Evolutionary conservation across 768 basidiomycete genomes (phyloP).

Genomic region (Leccinum broughii): DNA sequence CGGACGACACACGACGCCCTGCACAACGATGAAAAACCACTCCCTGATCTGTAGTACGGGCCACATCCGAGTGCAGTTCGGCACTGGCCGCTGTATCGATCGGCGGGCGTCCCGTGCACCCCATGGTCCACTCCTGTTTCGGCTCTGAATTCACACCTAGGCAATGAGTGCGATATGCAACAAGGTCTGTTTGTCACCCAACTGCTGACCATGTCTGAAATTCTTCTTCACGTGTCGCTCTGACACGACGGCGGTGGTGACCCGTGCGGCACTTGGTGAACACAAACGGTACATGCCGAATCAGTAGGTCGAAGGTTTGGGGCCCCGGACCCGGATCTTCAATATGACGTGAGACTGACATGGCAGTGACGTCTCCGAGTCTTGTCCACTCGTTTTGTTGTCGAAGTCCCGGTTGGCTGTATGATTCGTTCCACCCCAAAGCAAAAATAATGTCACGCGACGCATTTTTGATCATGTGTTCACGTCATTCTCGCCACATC

Average conservation of each 20-base stretch:
- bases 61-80: background rate
- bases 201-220: background rate
- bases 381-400: background rate
- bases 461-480: background rate
- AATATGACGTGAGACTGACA: background rate
- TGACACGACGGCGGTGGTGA: background rate
- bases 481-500: background rate
- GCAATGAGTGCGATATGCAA: background rate
- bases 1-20: no score
- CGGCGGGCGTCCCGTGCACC: background rate
- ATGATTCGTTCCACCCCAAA: background rate
- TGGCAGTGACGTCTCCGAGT: background rate
- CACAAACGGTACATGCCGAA: background rate
- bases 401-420: background rate
- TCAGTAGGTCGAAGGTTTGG: background rate
- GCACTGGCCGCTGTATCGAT: background rate
- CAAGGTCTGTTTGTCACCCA: background rate
- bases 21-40: background rate
- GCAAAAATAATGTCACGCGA: background rate
- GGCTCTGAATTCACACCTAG: background rate
- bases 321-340: background rate
- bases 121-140: background rate
- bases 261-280: background rate
- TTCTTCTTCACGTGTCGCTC: background rate
- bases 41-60: background rate